These are phyloP conservation scores for Magnusiomyces ingens DNA, from an alignment of 1,139 yeast species.

Conservation along the genomic window DNA sequence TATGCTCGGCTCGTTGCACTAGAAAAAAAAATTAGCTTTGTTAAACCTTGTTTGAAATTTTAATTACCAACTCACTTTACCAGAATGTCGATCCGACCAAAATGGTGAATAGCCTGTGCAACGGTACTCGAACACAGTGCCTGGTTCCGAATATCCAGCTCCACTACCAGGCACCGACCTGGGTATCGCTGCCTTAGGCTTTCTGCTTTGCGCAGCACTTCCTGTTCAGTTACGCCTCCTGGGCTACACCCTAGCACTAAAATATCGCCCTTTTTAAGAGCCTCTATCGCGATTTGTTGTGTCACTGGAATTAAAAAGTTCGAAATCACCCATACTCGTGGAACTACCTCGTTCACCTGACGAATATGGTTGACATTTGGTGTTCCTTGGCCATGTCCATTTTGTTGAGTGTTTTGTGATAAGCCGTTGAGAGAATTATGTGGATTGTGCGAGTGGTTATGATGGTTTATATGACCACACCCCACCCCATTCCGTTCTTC, in stretches of 20 bases:
- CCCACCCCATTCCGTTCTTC: neutral
- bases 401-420: too few relatives aligned
- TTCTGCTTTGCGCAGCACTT: conserved; percentile 12
- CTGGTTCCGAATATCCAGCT: conserved; percentile 22
- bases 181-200: conserved; percentile 15
- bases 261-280: conserved; percentile 20
- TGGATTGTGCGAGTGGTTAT: too few relatives aligned
- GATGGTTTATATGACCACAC: too few relatives aligned
- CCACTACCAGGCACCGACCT: conserved; percentile 21
- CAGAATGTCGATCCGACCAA: conserved; percentile 28
- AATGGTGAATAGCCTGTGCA: conserved; percentile 21
- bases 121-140: conserved; percentile 29
- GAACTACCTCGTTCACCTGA: conserved; percentile 15
- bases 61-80: conserved; percentile 18
- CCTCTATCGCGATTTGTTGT: conserved; percentile 19
- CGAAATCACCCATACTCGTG: conserved; percentile 24
- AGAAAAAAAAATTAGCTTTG: conserved; percentile 7
- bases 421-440: too few relatives aligned
- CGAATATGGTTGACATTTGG: conserved; percentile 2
- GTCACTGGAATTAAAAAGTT: conserved; percentile 20
- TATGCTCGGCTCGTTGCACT: conserved; percentile 16
- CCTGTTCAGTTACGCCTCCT: conserved; percentile 15
- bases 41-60: neutral
- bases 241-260: conserved; percentile 20
- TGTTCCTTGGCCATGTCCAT: neutral